Evolutionary conservation across 345 rosid genomes (phyloP).

Genomic region (Odontarrhena argentea): DNA sequence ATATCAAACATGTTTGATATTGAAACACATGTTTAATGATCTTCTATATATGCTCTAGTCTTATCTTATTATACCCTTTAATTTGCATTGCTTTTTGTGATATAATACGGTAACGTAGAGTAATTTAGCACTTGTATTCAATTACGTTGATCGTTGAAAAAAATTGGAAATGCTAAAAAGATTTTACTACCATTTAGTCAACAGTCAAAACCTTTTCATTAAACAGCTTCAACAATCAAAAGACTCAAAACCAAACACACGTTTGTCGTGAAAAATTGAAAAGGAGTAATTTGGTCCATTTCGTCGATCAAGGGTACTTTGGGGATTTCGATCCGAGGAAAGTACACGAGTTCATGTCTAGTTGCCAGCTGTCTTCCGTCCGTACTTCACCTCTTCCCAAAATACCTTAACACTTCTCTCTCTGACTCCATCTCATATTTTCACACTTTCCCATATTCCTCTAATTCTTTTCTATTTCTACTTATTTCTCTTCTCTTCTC

Average conservation of each 20-base stretch:
- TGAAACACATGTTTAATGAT: no score
- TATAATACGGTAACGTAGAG: neutral
- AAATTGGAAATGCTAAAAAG: neutral
- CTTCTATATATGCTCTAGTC: no score
- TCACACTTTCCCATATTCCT: slow-evolving; percentile 31
- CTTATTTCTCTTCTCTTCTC: neutral
- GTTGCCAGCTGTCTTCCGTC: slow-evolving; percentile 31
- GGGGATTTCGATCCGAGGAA: neutral
- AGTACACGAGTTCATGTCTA: slow-evolving; percentile 8
- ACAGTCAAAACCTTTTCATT: neutral
- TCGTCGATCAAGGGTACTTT: slow-evolving; percentile 16
- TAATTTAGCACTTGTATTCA: neutral
- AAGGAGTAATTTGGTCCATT: slow-evolving; percentile 35
- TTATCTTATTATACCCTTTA: no score
- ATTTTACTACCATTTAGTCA: slow-evolving; percentile 8
- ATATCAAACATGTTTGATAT: no score
- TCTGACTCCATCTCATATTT: slow-evolving; percentile 7
- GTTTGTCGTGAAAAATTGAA: slow-evolving; percentile 1
- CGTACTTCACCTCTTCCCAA: slow-evolving; percentile 24
- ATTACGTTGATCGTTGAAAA: slow-evolving; percentile 16
- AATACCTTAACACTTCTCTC: slow-evolving; percentile 27
- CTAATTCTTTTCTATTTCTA: neutral
- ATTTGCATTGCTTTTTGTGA: no score
- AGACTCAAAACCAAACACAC: neutral
- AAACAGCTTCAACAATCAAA: no score